Base-by-base conservation (phyloP, 441 rosid genomes). In the Viola pubescens region DNA sequence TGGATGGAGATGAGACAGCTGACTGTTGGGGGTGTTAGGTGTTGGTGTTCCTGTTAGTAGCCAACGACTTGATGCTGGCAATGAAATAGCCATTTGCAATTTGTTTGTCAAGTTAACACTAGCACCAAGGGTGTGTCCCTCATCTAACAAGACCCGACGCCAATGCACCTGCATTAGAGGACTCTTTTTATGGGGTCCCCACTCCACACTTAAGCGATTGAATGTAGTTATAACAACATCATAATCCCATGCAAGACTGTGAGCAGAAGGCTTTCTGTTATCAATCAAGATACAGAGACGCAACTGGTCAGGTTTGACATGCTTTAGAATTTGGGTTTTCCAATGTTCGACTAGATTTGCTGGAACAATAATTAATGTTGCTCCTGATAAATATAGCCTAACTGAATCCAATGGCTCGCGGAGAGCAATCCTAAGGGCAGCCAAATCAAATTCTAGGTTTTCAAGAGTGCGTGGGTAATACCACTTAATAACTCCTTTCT, bases 121-220 rank as follows among this genome's bases (percentile, higher is more conserved):
- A 62, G 95, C 84, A 63, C 98, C 98, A 65, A 94, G 96, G 64
- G 97, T 94, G 74, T 94, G 97, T 61, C 98, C 98, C 74, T 94
- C 98, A 70, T 94, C 98, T 77, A 94, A 65, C 60, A 94, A 82
- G 75, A 90, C 70, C 77, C 97, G 85, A 59, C 82, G 89, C 96
- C 97, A 94, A 81, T 94, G 98, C 60, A 94, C 96, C 74, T 89
- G 88, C 85, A 77, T 80, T 79, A 94, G 69, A 59, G 87, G 90
- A 73, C 98, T 94, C 72, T 70, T 81, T 76, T 88, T 86, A 59
- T 63, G 81, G 54, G 81, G 83, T 16, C 83, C 72, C 98, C 98
- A 94, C 69, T 94, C 98, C 13, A 87, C 95, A 82, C 98, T 94
- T 67, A 94, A 75, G 60, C 98, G 96, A 69, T 64, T 89, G 76